phyloP scores from a whole-genome alignment of 192 early-diverging fungal genomes.

The Mortierella alpina region DNA sequence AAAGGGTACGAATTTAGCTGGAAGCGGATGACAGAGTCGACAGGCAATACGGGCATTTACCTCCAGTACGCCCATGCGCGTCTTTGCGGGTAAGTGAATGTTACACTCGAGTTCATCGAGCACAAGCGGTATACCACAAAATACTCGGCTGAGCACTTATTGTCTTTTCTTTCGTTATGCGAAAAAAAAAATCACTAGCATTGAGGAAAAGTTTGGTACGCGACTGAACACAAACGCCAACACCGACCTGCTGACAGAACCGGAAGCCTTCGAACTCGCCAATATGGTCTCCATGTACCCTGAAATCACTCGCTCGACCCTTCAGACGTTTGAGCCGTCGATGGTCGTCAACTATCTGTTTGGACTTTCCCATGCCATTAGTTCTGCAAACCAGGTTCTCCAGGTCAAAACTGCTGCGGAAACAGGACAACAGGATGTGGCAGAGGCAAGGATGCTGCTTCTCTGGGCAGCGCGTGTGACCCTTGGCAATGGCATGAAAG shows the following conservation, averaged over 20 bases:
- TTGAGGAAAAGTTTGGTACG: slow-evolving; percentile 77
- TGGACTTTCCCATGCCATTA: slow-evolving; percentile 78
- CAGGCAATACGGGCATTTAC: slow-evolving; percentile 96
- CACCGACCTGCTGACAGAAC: slow-evolving; percentile 75
- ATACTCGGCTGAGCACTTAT: neutral
- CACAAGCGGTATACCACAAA: neutral
- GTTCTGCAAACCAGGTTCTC: slow-evolving; percentile 71
- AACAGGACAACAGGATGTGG: slow-evolving; percentile 58
- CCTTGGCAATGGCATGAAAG: slow-evolving; percentile 80
- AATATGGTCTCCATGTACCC: slow-evolving; percentile 83
- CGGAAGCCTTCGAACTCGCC: slow-evolving; percentile 75
- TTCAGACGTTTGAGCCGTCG: slow-evolving; percentile 79
- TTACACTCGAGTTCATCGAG: neutral
- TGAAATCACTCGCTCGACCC: slow-evolving; percentile 71
- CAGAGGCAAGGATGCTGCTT: slow-evolving; percentile 81
- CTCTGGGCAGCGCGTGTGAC: slow-evolving; percentile 82
- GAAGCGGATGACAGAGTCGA: slow-evolving; percentile 90
- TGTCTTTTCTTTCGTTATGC: neutral
- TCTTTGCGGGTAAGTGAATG: slow-evolving; percentile 73
- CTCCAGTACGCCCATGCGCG: slow-evolving; percentile 96
- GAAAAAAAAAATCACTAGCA: slow-evolving; percentile 36
- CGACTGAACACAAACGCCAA: slow-evolving; percentile 61
- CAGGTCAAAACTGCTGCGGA: slow-evolving; percentile 72
- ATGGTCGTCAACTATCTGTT: slow-evolving; percentile 84
- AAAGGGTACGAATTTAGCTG: slow-evolving; percentile 94